Evolutionary conservation across 2,329 filamentous ascomycete species (phyloP), one percentile per base, ranked within the genome.

Genomic region (Colletotrichum sp.): DNA sequence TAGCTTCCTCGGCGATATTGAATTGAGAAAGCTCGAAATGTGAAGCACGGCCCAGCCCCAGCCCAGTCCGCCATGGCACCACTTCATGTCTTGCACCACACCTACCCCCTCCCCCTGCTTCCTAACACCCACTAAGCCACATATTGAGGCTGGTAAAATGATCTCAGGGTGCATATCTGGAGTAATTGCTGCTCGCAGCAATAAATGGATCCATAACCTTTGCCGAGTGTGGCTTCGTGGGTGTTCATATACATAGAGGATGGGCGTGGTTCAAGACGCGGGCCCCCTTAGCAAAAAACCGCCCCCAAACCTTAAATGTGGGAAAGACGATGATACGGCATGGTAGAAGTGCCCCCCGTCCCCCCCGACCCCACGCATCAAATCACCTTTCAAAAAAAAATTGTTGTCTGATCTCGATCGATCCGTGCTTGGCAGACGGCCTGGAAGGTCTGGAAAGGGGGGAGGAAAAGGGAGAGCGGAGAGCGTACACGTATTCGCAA

Each of bases 401-500:
- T 16, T 16, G 18, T 34, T 59, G 44, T 60, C 67, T 60, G 66
- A 64, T 70, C 67, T 64, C 66, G 67, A 71, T 60, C 71, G 55
- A 69, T 30, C 71, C 36, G 15, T 28, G 24, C 26, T 60, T 60
- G 52, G 52, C 52, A 44, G 52, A 7, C 21, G 18, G 39, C 39
- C 39, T 44, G 39, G 39, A n/a, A 44, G 18, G 39, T 2, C 39
- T 44, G 39, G 8, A 44, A 44, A n/a, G 39, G 8, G 16, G 39
- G 18, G 18, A 9, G 16, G 3, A 10, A 44, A 44, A 10, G 39
- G 18, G 39, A 44, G 39, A 10, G 39, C 39, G 0, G 18, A n/a
- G 16, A 44, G 65, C 59, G 57, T 28, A 59, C 32, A 60, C 69
- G 72, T 72, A 72, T 67, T 75, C 72, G 69, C 72, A 75, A 75